Evolutionary conservation across 768 basidiomycete genomes (phyloP).

Genomic region (Agrocybe pediades): DNA sequence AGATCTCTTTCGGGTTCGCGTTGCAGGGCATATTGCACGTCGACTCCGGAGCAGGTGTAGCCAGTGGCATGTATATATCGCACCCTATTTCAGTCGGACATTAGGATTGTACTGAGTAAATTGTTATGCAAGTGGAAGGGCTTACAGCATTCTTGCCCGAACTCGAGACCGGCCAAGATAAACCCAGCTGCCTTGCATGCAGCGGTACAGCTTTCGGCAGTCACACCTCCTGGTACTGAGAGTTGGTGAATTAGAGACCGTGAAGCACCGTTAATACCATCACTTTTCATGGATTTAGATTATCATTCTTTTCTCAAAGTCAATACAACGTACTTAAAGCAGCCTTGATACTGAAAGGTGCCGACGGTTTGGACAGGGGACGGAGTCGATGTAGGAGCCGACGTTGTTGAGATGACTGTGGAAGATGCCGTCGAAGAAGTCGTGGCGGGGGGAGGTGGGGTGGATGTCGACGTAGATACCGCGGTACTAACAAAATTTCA

Average conservation of each 20-base stretch:
- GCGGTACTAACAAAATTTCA: too few relatives aligned
- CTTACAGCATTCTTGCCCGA: conserved; percentile 13
- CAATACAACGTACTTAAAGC: conserved; percentile 6
- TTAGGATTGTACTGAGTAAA: too few relatives aligned
- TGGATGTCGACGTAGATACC: background rate
- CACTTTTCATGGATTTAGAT: background rate
- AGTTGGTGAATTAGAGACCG: conserved; percentile 3
- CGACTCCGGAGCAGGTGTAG: conserved; percentile 30
- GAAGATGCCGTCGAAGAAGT: background rate
- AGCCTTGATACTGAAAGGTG: conserved; percentile 11
- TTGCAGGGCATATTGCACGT: conserved; percentile 61
- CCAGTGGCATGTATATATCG: conserved; percentile 2
- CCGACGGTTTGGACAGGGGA: conserved; percentile 3
- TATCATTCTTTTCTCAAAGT: background rate
- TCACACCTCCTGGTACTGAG: conserved; percentile 6
- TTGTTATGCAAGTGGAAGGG: too few relatives aligned
- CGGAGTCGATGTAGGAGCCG: background rate
- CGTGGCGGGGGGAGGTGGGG: background rate
- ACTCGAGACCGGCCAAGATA: conserved; percentile 10
- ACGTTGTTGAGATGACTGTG: background rate
- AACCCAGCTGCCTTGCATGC: conserved; percentile 12
- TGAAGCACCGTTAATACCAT: background rate
- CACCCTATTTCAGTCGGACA: conserved; percentile 10
- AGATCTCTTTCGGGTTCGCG: conserved; percentile 53
- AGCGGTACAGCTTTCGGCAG: conserved; percentile 12